Evolutionary conservation across 179 eudicot species (phyloP).

Genomic region (Carnegiea gigantea): DNA sequence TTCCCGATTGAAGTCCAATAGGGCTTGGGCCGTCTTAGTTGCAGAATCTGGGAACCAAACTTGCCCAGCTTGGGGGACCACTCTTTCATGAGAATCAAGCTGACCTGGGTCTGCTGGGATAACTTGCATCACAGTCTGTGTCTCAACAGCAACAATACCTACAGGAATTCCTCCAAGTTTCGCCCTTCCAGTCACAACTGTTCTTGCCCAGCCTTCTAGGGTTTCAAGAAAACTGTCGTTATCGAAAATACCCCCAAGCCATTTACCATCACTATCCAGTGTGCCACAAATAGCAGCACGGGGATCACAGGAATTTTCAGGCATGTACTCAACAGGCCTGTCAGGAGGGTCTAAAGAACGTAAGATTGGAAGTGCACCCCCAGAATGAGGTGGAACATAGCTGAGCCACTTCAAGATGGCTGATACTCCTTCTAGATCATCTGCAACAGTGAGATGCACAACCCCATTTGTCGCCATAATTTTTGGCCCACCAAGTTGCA

Average conservation of each 20-base stretch:
- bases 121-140: constrained; percentile 96
- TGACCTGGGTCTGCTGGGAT: constrained; percentile 99
- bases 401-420: constrained; percentile 93
- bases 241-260: constrained; percentile 96
- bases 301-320: constrained; percentile 93
- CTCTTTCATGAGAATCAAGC: constrained; percentile 93
- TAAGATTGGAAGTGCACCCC: constrained; percentile 87
- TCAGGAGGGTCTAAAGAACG: constrained; percentile 72
- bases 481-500: constrained; percentile 99
- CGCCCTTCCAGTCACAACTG: constrained; percentile 97
- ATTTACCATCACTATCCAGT: constrained; percentile 55
- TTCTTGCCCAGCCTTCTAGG: constrained; percentile 98
- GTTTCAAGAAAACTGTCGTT: constrained; percentile 89
- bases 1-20: constrained; percentile 93
- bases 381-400: constrained; percentile 70
- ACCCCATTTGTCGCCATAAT: constrained; percentile 98
- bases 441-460: constrained; percentile 84
- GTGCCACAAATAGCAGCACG: constrained; percentile 89
- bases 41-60: constrained; percentile 99
- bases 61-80: constrained; percentile 99
- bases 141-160: constrained; percentile 92
- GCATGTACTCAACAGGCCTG: constrained; percentile 71
- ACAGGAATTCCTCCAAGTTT: constrained; percentile 98
- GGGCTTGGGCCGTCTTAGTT: constrained; percentile 87
- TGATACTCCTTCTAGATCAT: constrained; percentile 91